phyloP scores from a whole-genome alignment of 2,329 filamentous ascomycete species.

The Calonectria multiphialidica region DNA sequence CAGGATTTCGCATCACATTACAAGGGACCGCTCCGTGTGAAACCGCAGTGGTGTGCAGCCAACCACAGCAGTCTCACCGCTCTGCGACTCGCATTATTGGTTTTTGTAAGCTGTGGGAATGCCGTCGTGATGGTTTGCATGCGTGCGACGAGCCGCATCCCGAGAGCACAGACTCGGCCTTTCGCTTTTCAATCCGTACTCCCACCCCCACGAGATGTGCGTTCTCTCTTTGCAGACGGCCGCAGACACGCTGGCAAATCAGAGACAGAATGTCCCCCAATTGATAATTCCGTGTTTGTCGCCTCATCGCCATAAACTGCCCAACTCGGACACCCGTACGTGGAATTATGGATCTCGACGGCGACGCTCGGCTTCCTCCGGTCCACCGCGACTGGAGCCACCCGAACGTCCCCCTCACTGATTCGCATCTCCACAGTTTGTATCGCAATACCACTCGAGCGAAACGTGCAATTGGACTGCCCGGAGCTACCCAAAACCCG shows the following conservation, averaged over 20 bases:
- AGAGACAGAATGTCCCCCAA: not conserved
- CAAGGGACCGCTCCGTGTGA: too few species aligned
- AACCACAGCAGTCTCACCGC: not conserved
- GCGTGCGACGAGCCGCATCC: not conserved
- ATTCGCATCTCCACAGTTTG: slow-evolving; percentile 18
- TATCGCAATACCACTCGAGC: not conserved
- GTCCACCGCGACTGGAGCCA: not conserved
- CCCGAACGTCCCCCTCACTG: slow-evolving; percentile 18
- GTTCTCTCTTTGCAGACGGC: too few species aligned
- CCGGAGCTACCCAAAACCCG: not conserved
- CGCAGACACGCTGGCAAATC: too few species aligned
- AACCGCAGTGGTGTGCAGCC: not conserved
- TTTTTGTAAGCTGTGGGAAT: not conserved
- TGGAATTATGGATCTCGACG: not conserved
- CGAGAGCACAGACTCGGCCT: not conserved
- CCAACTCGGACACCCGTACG: not conserved
- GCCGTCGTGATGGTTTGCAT: not conserved
- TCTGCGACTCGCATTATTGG: not conserved
- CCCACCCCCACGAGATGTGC: too few species aligned
- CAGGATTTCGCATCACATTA: too few species aligned
- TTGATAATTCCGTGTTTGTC: not conserved
- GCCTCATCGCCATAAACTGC: not conserved
- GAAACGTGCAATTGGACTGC: slow-evolving; percentile 3
- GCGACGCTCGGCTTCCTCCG: slow-evolving; percentile 17
- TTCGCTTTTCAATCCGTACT: not conserved